Percentiles rank a stretch among this genome's conserved stretches.
These are phyloP conservation scores for Haberlea rhodopensis DNA, from an alignment of 257 asterid genomes.

Conservation along the genomic window DNA sequence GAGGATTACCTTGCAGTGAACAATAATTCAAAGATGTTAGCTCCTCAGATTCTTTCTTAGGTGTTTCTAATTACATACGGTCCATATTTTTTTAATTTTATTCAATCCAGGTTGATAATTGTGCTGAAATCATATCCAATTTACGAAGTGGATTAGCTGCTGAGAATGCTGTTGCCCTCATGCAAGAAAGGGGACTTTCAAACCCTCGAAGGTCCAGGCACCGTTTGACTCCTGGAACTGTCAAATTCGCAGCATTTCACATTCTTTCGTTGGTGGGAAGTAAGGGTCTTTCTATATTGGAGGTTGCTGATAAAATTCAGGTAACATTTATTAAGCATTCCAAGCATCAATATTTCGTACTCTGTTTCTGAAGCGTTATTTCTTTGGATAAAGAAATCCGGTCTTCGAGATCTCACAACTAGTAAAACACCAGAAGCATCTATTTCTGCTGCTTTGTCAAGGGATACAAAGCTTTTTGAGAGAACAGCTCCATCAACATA, in stretches of 20 bases:
- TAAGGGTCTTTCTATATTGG: constrained; percentile 72
- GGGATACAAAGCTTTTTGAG: constrained; percentile 89
- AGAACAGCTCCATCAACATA: constrained; percentile 96
- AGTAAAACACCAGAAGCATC: constrained; percentile 99
- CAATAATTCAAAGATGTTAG: not conserved
- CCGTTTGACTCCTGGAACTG: constrained; percentile 95
- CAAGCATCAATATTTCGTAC: constrained; percentile 16
- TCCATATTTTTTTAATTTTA: not conserved
- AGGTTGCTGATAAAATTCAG: constrained; percentile 94
- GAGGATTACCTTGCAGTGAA: too few species aligned
- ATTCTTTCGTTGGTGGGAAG: constrained; percentile 86
- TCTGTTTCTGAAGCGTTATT: constrained; percentile 22
- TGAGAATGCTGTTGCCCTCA: constrained; percentile 75
- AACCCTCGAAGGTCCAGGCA: constrained; percentile 78
- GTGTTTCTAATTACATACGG: not conserved
- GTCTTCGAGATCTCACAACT: constrained; percentile 90
- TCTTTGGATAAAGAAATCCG: constrained; percentile 58
- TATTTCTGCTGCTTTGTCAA: constrained; percentile 87
- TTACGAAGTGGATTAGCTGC: constrained; percentile 89
- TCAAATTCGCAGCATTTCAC: constrained; percentile 87
- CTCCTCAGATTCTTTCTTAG: not conserved
- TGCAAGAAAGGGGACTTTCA: constrained; percentile 83
- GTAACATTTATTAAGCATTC: constrained; percentile 33
- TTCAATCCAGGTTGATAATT: constrained; percentile 54
- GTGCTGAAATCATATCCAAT: constrained; percentile 55